phyloP scores from a whole-genome alignment of 2,329 filamentous ascomycete genomes.

The Didymella lethalis region DNA sequence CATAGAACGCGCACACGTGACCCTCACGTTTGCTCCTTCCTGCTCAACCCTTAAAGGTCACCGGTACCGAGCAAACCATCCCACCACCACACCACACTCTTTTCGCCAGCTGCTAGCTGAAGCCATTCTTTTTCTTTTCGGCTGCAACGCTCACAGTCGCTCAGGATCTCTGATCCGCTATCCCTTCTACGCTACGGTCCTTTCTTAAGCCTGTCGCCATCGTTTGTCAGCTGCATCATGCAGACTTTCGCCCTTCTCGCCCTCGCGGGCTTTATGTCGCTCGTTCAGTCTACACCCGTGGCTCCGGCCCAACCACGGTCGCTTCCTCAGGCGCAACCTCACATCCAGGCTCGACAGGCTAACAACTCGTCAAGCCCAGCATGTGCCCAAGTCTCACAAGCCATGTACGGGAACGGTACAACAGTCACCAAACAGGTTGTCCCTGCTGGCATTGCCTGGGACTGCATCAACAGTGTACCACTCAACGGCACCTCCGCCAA shows the following conservation, averaged over 20 bases:
- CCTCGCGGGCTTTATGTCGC: slow-evolving; percentile 33
- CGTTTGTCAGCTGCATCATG: slow-evolving; percentile 30
- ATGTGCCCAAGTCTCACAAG: slow-evolving; percentile 46
- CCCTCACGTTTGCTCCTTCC: slow-evolving; percentile 23
- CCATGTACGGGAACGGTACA: slow-evolving; percentile 36
- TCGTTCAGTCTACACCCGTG: slow-evolving; percentile 39
- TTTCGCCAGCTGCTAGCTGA: slow-evolving; percentile 5
- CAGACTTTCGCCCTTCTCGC: slow-evolving; percentile 30
- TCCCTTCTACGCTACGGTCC: slow-evolving; percentile 9
- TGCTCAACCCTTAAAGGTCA: slow-evolving; percentile 20
- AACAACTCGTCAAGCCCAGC: slow-evolving; percentile 34
- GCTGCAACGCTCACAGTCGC: slow-evolving; percentile 9
- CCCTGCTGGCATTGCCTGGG: slow-evolving; percentile 55
- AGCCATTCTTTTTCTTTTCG: slow-evolving; percentile 12
- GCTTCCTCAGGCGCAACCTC: slow-evolving; percentile 25
- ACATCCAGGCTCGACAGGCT: slow-evolving; percentile 33
- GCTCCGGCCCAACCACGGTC: slow-evolving; percentile 23
- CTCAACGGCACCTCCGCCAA: slow-evolving; percentile 54
- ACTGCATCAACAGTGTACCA: slow-evolving; percentile 56
- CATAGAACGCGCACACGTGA: slow-evolving; percentile 13
- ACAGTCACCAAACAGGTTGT: slow-evolving; percentile 36
- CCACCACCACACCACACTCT: neutral
- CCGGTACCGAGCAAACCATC: slow-evolving; percentile 11
- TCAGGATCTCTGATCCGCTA: slow-evolving; percentile 13
- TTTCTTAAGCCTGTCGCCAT: slow-evolving; percentile 7